Base-by-base conservation (phyloP, 495 filamentous ascomycete species). In the Immersiella caudata region DNA sequence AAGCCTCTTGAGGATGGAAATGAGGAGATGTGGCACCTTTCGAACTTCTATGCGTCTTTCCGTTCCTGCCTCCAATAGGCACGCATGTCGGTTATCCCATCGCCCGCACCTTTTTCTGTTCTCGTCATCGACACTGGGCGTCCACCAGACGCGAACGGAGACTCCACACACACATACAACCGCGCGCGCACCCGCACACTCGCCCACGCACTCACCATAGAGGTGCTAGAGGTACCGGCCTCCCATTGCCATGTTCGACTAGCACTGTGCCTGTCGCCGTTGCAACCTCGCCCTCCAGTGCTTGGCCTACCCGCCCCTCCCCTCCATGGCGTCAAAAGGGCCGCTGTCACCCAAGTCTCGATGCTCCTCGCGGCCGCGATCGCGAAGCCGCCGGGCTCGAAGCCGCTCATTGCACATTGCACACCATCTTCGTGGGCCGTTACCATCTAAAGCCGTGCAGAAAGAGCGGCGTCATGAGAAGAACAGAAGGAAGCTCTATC, bases 261-360 rank as follows among this genome's bases (percentile, higher is more conserved):
- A 2, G 40, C 26, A 26, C 54, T 57, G 54, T 57, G 11, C 54
- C 54, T 57, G 54, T 57, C 21, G 12, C 11, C 20, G 21, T 33
- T 46, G 60, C 63, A 57, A 40, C 40, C 40, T 46, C 54, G 52
- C 61, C 18, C 61, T 57, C 29, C 50, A 58, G 49, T 70, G 49
- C 49, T 51, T 60, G 35, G 52, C 52, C 60, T 64, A 60, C 65
- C 68, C 64, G 68, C 65, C 59, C 68, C 68, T 67, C 68, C 65
- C 56, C 62, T 18, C 52, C 63, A 57, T 9, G 21, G 24, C 20
- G 35, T 51, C 36, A 33, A 60, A 20, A 35, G 51, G 20, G 36
- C 52, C 21, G 8, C n/a, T 16, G 33, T n/a, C 16, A 18, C 25
- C 52, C 8, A 51, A 21, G 25, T 20, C 21, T 25, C n/a, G 24